These are phyloP conservation scores for Trichoderma breve DNA, from an alignment of 2,329 filamentous ascomycete genomes.

Conservation along the genomic window DNA sequence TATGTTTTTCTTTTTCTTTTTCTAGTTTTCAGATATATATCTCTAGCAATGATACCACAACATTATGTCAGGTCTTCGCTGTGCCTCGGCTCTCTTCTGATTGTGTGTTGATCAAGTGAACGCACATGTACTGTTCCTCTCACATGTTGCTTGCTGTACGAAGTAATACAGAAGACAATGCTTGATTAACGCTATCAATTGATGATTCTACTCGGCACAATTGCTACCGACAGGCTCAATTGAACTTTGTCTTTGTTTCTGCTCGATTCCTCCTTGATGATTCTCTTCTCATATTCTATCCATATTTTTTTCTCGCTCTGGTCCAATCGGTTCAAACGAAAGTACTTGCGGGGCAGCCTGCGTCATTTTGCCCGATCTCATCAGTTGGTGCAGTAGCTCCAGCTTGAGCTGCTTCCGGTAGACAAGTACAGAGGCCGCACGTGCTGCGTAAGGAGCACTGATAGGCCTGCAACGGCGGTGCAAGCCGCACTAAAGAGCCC, in stretches of 20 bases:
- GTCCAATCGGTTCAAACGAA: background rate
- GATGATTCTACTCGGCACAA: background rate
- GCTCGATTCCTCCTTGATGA: background rate
- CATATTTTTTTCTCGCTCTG: background rate
- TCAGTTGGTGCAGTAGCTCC: background rate
- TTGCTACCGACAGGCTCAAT: background rate
- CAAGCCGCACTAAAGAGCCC: background rate
- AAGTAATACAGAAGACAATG: background rate
- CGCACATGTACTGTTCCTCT: background rate
- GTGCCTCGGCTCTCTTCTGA: background rate
- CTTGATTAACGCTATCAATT: background rate
- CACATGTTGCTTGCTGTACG: background rate
- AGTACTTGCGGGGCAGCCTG: background rate
- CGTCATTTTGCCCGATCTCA: conserved; percentile 7
- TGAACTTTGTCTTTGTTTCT: background rate
- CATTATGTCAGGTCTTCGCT: background rate
- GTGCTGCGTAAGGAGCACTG: background rate
- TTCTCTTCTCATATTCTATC: background rate
- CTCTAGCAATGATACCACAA: conserved; percentile 18
- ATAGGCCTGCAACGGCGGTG: background rate
- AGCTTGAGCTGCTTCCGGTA: background rate
- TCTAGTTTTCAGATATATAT: background rate
- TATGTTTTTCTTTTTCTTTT: background rate
- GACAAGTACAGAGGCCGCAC: background rate
- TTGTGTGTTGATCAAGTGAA: too few species aligned